Percentiles rank a stretch among this genome's conserved stretches.
phyloP scores from a whole-genome alignment of 257 asterid species.

The Lavandula angustifolia region DNA sequence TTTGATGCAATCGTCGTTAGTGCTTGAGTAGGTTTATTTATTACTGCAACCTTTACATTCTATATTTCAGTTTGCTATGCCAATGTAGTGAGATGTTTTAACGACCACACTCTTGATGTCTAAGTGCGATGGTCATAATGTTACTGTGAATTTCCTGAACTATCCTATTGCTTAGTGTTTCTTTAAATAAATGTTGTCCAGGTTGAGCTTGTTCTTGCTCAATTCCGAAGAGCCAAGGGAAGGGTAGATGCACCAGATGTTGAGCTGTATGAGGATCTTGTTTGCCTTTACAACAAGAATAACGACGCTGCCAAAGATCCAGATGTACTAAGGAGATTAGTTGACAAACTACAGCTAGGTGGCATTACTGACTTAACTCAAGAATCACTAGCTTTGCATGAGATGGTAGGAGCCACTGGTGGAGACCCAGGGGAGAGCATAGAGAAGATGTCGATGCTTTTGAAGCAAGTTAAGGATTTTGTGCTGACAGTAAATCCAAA shows the following conservation, averaged over 20 bases:
- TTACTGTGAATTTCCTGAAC: neutral
- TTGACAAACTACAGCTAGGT: conserved; percentile 75
- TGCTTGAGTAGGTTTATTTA: conserved; percentile 22
- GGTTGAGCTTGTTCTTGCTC: conserved; percentile 98
- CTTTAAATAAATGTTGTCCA: conserved; percentile 35
- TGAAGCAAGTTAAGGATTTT: conserved; percentile 89
- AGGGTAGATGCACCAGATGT: conserved; percentile 74
- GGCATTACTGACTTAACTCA: conserved; percentile 83
- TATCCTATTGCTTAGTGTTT: conserved; percentile 1
- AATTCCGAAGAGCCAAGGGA: conserved; percentile 95
- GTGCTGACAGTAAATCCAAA: conserved; percentile 81
- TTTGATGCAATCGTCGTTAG: conserved; percentile 4
- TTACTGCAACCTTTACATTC: conserved; percentile 19
- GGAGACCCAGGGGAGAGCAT: conserved; percentile 88
- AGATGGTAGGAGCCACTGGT: conserved; percentile 80
- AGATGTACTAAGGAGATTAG: conserved; percentile 59
- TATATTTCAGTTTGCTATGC: conserved; percentile 18
- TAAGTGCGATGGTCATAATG: neutral
- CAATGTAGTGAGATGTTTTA: conserved; percentile 15
- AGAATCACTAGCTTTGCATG: conserved; percentile 96
- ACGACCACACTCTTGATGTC: conserved; percentile 19
- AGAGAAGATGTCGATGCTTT: conserved; percentile 89
- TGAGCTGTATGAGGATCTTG: conserved; percentile 77
- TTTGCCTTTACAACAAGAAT: conserved; percentile 53
- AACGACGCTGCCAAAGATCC: conserved; percentile 48